Base-by-base conservation (phyloP, 75 land plant species). In the Cupressus sempervirens region DNA sequence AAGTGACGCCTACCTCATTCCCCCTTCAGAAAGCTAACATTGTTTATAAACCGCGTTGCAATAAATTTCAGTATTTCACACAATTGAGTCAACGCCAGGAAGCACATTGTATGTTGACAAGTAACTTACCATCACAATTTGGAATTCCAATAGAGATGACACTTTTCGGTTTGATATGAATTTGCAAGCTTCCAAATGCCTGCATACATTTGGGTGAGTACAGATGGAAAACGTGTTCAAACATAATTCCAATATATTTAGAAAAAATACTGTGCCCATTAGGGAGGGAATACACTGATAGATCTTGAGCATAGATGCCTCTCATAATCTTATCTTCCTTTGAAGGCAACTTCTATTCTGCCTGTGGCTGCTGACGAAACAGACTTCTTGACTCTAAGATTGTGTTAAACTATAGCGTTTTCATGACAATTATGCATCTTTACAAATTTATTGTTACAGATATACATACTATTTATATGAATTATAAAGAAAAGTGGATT, bases 381-480 rank as follows among this genome's bases (percentile, higher is more conserved):
- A 32, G 3, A 32, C 32, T 72, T 72, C 74, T 32, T 12, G 32
- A 72, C 74, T 65, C 68, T 29, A 11, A 29, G 73, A n/a, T 11
- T 9, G 74, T 30, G 4, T 32, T 11, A 70, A 72, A 72, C 35
- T 26, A 23, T 10, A 72, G 74, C 32, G 15, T 72, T 72, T 72
- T 72, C 32, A 72, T 30, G 74, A 72, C 74, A 72, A 72, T 32
- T 32, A 72, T 72, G 74, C 74, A 72, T 29, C 36, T 72, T 32
- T 72, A 72, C 74, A 72, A 72, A 72, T 72, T 13, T 72, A 72
- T 72, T 72, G 32, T 32, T 72, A 72, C 74, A 72, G 32, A 72
- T 72, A 72, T 72, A 72, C 74, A 72, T 72, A 72, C 4, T 72
- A 72, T 13, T 72, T 32, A 72, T 13, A 72, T 72, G 74, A 72